Evolutionary conservation across 768 basidiomycete species (phyloP).

Genomic region (Leccinum uliginosum): DNA sequence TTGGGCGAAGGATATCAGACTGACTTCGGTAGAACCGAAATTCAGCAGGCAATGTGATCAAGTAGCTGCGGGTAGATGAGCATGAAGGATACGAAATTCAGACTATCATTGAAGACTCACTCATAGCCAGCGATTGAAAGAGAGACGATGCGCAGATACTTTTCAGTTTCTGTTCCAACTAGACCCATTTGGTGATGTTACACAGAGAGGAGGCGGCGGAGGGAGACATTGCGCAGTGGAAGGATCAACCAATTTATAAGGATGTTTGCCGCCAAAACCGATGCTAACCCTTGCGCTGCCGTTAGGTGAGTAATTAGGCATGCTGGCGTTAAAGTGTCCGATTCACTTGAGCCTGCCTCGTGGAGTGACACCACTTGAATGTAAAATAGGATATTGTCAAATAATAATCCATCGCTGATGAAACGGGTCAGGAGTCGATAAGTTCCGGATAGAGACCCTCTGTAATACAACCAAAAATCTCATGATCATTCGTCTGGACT

Average conservation of each 20-base stretch:
- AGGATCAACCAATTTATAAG: conserved; percentile 19
- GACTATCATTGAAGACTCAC: conserved; percentile 18
- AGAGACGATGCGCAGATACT: conserved; percentile 33
- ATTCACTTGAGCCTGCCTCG: neutral
- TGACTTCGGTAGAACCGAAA: conserved; percentile 33
- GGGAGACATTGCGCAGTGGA: neutral
- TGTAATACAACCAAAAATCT: neutral
- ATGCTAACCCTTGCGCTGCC: conserved; percentile 14
- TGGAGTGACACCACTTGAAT: neutral
- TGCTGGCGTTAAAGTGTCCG: neutral
- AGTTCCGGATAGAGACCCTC: neutral
- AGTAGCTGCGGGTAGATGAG: conserved; percentile 21
- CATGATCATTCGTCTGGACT: neutral
- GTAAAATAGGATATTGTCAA: conserved; percentile 2
- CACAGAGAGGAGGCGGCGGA: neutral
- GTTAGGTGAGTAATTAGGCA: conserved; percentile 8
- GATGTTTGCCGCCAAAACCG: neutral
- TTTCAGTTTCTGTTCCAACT: conserved; percentile 24
- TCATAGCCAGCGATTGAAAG: conserved; percentile 37
- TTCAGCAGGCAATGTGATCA: conserved; percentile 32
- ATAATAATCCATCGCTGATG: conserved; percentile 1
- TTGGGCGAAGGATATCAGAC: conserved; percentile 20
- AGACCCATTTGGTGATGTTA: conserved; percentile 6
- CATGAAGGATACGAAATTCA: neutral
- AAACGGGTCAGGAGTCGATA: conserved; percentile 4